Evolutionary conservation across 2,329 filamentous ascomycete genomes (phyloP), one percentile per base, ranked within the genome.

Genomic region (Calonectria hawksworthii): DNA sequence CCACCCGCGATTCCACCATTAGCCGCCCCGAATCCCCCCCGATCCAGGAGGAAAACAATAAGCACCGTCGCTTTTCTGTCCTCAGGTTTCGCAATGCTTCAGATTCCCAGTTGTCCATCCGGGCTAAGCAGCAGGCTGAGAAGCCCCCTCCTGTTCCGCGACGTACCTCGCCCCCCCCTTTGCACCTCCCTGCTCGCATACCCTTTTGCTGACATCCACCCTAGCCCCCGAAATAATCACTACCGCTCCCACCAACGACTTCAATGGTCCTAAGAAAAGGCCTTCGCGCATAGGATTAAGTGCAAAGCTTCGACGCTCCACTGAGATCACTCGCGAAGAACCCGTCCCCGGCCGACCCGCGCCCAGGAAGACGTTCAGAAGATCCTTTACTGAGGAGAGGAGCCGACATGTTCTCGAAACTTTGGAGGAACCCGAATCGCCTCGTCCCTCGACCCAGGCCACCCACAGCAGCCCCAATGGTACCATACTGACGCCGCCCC

Each of bases 11-110:
- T 47, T 80, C 81, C 26, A 73, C 81, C 34, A 74, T 77, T 69
- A 79, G 73, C 76, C 85, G 88, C 44, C 86, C 89, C 16, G 85
- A 85, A 44, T 88, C 88, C 16, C 90, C 90, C 32, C 87, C 89
- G 18, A 83, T 89, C 70, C 89, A 91, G 79, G 90, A 91, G 65
- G 88, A 92, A 81, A 87, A 86, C 38, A 86, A 86, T 41, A 92
- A 90, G 80, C 89, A 92, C 79, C 90, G 89, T 74, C 90, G 92
- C 75, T 93, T 93, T 83, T 93, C 91, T 71, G 88, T 98, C 85
- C 88, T 98, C 86, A 93, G 94, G 82, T 96, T 97, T 84, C 94
- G 96, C 81, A 96, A 98, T 90, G 96, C 95, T 75, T 98, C 96
- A 11, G 96, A 99, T 86, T 94, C 96, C 66, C 96, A 98, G 84